These are phyloP conservation scores for Mimosa bimucronata DNA, from an alignment of 306 rosid species.

Conservation along the genomic window DNA sequence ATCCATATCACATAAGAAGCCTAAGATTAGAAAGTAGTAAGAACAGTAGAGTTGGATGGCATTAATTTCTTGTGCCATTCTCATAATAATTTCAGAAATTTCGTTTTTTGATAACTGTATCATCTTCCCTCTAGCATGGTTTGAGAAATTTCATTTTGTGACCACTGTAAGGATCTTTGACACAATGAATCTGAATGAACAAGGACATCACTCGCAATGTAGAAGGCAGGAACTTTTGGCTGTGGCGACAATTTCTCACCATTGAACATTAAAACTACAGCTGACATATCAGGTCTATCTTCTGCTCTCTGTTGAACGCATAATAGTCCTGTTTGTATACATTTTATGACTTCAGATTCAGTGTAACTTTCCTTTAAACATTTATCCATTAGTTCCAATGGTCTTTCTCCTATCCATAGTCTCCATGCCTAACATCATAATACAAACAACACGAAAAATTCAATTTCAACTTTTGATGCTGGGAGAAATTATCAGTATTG, in stretches of 20 bases:
- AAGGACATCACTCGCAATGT: not conserved
- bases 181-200: not conserved
- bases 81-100: slow-evolving; percentile 11
- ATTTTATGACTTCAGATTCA: slow-evolving; percentile 21
- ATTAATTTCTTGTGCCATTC: not conserved
- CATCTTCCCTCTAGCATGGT: no score
- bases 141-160: no score
- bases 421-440: slow-evolving; percentile 34
- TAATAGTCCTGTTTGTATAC: slow-evolving; percentile 31
- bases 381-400: slow-evolving; percentile 30
- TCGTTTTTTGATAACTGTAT: not conserved
- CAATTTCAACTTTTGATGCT: not conserved
- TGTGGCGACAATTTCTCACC: slow-evolving; percentile 29
- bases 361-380: not conserved
- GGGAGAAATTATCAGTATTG: not conserved
- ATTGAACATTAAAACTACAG: slow-evolving; percentile 39
- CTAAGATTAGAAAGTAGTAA: not conserved
- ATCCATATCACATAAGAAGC: no score
- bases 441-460: not conserved
- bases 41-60: not conserved
- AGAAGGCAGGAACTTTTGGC: slow-evolving; percentile 35
- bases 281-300: slow-evolving; percentile 42
- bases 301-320: slow-evolving; percentile 37
- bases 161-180: no score
- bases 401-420: slow-evolving; percentile 30